Conservation (phyloP, 352 stramenopile species). For the Globisporangium lucens region DNA sequence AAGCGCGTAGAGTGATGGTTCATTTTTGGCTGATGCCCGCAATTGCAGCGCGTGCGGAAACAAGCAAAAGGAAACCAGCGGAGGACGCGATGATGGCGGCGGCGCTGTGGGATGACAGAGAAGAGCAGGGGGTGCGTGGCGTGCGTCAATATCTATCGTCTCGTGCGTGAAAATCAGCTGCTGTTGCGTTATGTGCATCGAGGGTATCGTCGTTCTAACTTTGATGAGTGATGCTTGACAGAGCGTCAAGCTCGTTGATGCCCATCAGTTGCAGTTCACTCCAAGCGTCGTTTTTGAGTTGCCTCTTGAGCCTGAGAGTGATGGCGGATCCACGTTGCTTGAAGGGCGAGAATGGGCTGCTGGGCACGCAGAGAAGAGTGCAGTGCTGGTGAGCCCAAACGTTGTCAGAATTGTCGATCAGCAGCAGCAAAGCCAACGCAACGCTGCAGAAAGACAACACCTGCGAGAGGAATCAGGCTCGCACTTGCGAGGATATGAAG, state of each 20-base stretch:
- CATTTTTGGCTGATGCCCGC: neutral
- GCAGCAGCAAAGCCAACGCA: neutral
- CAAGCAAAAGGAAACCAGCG: constrained; percentile 5
- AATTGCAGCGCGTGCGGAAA: neutral
- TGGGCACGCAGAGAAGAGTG: constrained; percentile 3
- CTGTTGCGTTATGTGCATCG: neutral
- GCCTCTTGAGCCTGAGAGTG: neutral
- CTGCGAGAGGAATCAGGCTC: neutral
- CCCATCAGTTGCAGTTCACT: constrained; percentile 10
- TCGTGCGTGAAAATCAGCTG: neutral
- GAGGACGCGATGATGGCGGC: neutral
- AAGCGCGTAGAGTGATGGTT: neutral
- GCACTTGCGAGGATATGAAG: neutral
- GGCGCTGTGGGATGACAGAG: neutral
- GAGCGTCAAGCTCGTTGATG: neutral
- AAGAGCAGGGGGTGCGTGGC: neutral
- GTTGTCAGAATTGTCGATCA: constrained; percentile 7
- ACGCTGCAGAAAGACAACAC: neutral
- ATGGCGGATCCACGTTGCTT: neutral
- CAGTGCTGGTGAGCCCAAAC: constrained; percentile 2
- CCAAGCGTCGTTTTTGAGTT: constrained; percentile 11
- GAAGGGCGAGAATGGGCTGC: neutral
- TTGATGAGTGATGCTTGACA: neutral
- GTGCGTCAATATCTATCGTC: too few species aligned
- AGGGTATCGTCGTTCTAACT: neutral